Base-by-base conservation (phyloP, 2,329 filamentous ascomycete species). In the Trichothecium sympodiale region DNA sequence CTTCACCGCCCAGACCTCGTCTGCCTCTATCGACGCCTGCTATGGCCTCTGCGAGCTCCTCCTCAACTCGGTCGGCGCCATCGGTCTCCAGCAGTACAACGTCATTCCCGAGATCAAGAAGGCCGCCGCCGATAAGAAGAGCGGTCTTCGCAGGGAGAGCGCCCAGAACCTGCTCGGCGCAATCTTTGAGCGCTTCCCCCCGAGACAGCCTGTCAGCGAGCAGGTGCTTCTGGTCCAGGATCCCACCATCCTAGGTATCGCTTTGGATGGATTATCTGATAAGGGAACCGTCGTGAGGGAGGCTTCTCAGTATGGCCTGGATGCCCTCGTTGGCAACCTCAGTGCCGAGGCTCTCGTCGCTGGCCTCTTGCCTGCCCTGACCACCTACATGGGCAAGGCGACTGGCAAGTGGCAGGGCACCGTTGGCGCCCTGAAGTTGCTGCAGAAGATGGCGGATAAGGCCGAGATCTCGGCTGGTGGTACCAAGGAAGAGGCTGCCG, bases 361-460 rank as follows among this genome's bases (percentile, higher is more conserved):
- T 43, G 88, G 83, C 15, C 71, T 98, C 29, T 67, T 98, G 35
- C 87, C 91, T 3, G 71, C 76, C 13, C 65, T 98, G 29, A 62
- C 69, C 42, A 61, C 70, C 35, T 96, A 96, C 56, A 69, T 98
- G 20, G 68, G 69, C 53, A 93, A 86, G 62, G 77, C 76, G 52
- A 83, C 86, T 13, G 88, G 85, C 46, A 98, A 98, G 64, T 98
- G 91, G 91, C 91, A 98, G 63, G 91, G 91, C 41, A 85, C 84
- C 13, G 84, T 95, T 36, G 88, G 83, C 41, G 91, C 85, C 31
- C 81, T 82, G 54, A 78, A 82, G 57, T 60, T 96, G 43, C 65
- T 98, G 39, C 87, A 91, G 55, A 85, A 80, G 60, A 94, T 96
- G 81, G 91, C 91, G 33, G 83, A 94, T 55, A 94, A 93, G 68